phyloP scores from a whole-genome alignment of 1,284 basidiomycete genomes.

The Polyporus tsugae region DNA sequence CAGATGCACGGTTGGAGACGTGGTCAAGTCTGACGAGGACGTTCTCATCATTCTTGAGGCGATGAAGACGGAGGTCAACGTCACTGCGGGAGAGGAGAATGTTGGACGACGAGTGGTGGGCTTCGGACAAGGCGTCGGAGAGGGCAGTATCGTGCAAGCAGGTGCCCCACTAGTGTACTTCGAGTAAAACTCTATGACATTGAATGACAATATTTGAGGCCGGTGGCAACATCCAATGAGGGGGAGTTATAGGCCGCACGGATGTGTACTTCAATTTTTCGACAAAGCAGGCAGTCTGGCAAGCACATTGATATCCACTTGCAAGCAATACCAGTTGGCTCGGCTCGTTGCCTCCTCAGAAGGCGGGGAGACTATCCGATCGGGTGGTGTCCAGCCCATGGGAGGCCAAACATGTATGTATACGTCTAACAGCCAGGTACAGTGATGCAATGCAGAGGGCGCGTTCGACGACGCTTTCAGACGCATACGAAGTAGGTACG shows the following conservation, averaged over 20 bases:
- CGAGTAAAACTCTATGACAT: constrained; percentile 21
- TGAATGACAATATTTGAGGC: background rate
- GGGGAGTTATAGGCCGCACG: too few species aligned
- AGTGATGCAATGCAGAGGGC: background rate
- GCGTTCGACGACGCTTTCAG: background rate
- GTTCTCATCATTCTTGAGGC: constrained; percentile 69
- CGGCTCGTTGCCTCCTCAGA: too few species aligned
- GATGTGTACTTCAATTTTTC: too few species aligned
- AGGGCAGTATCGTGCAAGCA: constrained; percentile 52
- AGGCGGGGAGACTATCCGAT: too few species aligned
- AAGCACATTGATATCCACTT: too few species aligned
- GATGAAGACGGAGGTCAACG: constrained; percentile 76
- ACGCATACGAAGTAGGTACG: background rate
- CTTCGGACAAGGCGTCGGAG: constrained; percentile 50
- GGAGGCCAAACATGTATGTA: too few species aligned
- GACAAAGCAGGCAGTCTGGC: too few species aligned
- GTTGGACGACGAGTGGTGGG: constrained; percentile 53
- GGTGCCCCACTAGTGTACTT: constrained; percentile 55
- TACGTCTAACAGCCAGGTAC: background rate
- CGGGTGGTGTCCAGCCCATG: too few species aligned
- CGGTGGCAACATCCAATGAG: too few species aligned
- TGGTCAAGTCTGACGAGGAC: constrained; percentile 54
- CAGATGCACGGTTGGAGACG: constrained; percentile 52
- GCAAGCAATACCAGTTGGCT: too few species aligned
- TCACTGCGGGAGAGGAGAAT: constrained; percentile 54